These are phyloP conservation scores for Rosa chinensis DNA, from an alignment of 306 rosid species.

Conservation along the genomic window DNA sequence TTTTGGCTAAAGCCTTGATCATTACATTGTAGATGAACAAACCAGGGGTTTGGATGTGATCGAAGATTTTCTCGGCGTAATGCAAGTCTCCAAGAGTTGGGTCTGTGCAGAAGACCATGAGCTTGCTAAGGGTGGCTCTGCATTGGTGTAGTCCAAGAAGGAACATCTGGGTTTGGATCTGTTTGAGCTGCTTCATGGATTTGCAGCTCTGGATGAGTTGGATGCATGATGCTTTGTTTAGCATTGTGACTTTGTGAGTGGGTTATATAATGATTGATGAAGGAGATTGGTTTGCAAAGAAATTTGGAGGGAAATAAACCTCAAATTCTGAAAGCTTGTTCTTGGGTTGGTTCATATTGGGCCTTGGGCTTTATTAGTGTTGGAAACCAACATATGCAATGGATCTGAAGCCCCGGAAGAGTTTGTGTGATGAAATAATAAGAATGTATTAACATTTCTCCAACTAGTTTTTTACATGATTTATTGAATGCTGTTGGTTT, in stretches of 20 bases:
- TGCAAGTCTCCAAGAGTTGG: constrained; percentile 43
- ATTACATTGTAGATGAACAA: constrained; percentile 56
- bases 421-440: too few species aligned
- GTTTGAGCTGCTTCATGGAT: constrained; percentile 55
- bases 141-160: constrained; percentile 53
- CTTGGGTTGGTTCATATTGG: neutral
- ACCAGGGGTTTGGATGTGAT: constrained; percentile 37
- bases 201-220: constrained; percentile 53
- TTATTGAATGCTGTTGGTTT: too few species aligned
- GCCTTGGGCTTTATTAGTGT: neutral
- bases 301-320: constrained; percentile 19
- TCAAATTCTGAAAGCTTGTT: neutral
- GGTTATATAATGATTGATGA: neutral
- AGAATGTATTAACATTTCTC: too few species aligned
- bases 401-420: too few species aligned
- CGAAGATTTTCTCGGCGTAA: constrained; percentile 47
- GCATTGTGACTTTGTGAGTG: neutral
- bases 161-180: constrained; percentile 54
- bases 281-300: neutral
- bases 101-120: constrained; percentile 45
- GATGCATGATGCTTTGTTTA: constrained; percentile 33
- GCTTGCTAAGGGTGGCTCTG: constrained; percentile 49
- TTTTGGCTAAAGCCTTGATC: constrained; percentile 47
- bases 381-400: too few species aligned
- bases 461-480: too few species aligned